phyloP scores from a whole-genome alignment of 148 eudicot genomes.

The Limonium bicolor region DNA sequence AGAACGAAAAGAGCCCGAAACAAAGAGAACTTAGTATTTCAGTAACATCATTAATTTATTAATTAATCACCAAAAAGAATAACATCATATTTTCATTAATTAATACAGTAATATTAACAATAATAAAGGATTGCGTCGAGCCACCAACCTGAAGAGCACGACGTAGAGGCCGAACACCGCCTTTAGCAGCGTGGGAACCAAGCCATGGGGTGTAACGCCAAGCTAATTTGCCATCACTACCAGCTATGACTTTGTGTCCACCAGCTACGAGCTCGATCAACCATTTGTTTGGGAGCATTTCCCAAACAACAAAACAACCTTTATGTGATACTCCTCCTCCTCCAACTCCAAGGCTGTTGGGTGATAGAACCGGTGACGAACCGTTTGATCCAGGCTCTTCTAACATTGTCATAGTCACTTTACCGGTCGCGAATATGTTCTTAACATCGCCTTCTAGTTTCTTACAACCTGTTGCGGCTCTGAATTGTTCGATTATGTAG shows the following conservation, averaged over 20 bases:
- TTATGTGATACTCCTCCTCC: slow-evolving; percentile 25
- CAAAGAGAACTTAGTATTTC: too few species aligned
- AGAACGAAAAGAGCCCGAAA: too few species aligned
- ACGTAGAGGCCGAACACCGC: slow-evolving; percentile 81
- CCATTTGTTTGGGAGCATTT: slow-evolving; percentile 89
- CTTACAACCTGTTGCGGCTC: slow-evolving; percentile 90
- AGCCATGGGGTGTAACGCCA: slow-evolving; percentile 99
- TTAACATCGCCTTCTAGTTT: slow-evolving; percentile 52
- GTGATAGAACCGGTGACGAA: neutral
- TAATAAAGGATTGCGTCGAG: neutral
- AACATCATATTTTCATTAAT: neutral
- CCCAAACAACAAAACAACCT: slow-evolving; percentile 96
- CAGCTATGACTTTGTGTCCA: slow-evolving; percentile 75
- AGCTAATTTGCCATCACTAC: slow-evolving; percentile 82
- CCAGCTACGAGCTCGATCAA: slow-evolving; percentile 70
- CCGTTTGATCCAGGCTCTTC: slow-evolving; percentile 45
- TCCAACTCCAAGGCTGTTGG: too few species aligned
- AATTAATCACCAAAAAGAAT: neutral
- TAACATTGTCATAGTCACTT: slow-evolving; percentile 65
- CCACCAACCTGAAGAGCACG: slow-evolving; percentile 66
- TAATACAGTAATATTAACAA: neutral
- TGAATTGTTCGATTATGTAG: slow-evolving; percentile 85
- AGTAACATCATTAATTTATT: neutral
- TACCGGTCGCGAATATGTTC: slow-evolving; percentile 73
- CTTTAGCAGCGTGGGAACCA: slow-evolving; percentile 79